These are phyloP conservation scores for Coccinonectria pachysandricola DNA, from an alignment of 2,329 filamentous ascomycete species.

Conservation along the genomic window DNA sequence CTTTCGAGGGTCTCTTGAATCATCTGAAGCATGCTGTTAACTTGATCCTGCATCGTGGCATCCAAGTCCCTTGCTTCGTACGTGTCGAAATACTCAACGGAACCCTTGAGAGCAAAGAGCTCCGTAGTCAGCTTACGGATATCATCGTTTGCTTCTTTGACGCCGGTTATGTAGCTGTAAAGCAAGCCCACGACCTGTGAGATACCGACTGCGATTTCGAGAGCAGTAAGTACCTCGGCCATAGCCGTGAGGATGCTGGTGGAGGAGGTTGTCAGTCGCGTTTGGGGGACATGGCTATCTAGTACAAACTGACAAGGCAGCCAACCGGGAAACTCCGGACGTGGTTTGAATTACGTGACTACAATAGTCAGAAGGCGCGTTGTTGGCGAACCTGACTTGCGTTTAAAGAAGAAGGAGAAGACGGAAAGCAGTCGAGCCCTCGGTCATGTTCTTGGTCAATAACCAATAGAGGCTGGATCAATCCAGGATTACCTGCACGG, in stretches of 20 bases:
- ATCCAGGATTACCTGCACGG: no score
- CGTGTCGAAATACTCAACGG: slow-evolving; percentile 11
- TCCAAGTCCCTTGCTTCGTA: slow-evolving; percentile 2
- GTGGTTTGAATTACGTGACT: no score
- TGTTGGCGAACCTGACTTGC: no score
- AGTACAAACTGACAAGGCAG: no score
- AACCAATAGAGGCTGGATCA: no score
- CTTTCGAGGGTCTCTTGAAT: slow-evolving; percentile 12
- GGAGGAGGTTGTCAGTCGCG: not conserved
- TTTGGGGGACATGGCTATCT: no score
- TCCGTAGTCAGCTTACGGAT: slow-evolving; percentile 14
- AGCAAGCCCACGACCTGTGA: slow-evolving; percentile 11
- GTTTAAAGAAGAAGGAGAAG: no score
- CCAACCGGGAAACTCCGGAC: no score
- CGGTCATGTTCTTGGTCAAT: no score
- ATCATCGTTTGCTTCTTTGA: slow-evolving; percentile 15
- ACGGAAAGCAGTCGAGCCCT: no score
- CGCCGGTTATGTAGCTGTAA: slow-evolving; percentile 7
- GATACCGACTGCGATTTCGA: slow-evolving; percentile 11
- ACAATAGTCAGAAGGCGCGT: no score
- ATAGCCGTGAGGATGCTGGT: slow-evolving; percentile 3
- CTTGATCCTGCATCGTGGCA: slow-evolving; percentile 1
- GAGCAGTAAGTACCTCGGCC: slow-evolving; percentile 10
- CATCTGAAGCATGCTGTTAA: slow-evolving; percentile 9
- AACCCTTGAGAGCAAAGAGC: slow-evolving; percentile 15